A percentile compares a stretch with the other conserved stretches of the same genome.
Conservation (phyloP, 495 filamentous ascomycete species). For the Entonaema liquescens region DNA sequence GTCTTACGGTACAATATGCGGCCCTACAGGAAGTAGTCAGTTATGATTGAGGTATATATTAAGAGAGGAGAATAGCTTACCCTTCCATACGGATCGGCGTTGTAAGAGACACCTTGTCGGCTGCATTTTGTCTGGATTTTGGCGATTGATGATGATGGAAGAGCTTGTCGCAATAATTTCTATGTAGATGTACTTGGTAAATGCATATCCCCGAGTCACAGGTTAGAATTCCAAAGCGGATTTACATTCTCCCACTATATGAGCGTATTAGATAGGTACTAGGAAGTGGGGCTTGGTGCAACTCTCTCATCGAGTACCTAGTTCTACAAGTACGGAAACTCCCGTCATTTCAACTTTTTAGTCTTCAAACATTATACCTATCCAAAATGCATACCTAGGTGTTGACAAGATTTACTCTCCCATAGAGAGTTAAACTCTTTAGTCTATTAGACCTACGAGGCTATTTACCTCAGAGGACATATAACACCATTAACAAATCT, state of each 20-base stretch:
- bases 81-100: conserved; percentile 66
- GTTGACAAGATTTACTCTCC: too few species aligned
- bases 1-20: conserved; percentile 77
- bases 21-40: conserved; percentile 56
- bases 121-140: conserved; percentile 55
- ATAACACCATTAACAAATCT: not conserved
- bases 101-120: conserved; percentile 61
- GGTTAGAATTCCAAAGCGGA: not conserved
- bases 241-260: not conserved
- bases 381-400: not conserved
- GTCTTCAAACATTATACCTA: not conserved
- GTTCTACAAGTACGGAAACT: not conserved
- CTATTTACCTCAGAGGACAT: too few species aligned
- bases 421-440: too few species aligned
- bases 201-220: not conserved
- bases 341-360: not conserved
- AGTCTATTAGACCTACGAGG: too few species aligned
- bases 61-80: conserved; percentile 39
- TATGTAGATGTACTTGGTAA: not conserved
- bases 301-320: too few species aligned
- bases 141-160: conserved; percentile 10
- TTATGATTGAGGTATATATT: not conserved
- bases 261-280: not conserved
- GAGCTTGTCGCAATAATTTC: conserved; percentile 31
- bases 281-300: too few species aligned